Percentiles rank a stretch among this genome's conserved stretches.
These are phyloP conservation scores for Erythrophleum ivorense DNA, from an alignment of 331 rosid genomes.

Conservation along the genomic window DNA sequence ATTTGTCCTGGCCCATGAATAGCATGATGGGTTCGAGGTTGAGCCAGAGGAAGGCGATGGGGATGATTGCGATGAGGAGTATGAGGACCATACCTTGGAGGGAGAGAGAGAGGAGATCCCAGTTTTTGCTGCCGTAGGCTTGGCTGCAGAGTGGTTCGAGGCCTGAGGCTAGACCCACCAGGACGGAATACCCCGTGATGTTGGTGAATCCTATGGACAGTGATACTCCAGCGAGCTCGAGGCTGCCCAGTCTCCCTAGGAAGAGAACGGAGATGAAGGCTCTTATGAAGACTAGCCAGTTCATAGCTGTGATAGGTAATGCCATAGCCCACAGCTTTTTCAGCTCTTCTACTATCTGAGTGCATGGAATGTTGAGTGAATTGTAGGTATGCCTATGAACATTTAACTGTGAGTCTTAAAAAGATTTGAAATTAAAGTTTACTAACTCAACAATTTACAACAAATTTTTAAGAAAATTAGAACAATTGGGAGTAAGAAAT, in stretches of 20 bases:
- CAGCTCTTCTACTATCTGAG: slow-evolving; percentile 56
- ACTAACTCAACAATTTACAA: too few relatives aligned
- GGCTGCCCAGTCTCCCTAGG: slow-evolving; percentile 62
- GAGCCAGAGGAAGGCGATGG: slow-evolving; percentile 63
- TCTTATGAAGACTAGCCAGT: slow-evolving; percentile 56
- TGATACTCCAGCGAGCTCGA: slow-evolving; percentile 72
- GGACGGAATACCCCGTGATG: slow-evolving; percentile 70
- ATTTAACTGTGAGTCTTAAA: too few relatives aligned
- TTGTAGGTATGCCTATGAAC: too few relatives aligned
- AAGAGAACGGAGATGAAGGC: slow-evolving; percentile 60
- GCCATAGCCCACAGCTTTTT: slow-evolving; percentile 64
- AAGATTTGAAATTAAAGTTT: too few relatives aligned
- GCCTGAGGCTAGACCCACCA: slow-evolving; percentile 68
- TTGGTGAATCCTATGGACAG: slow-evolving; percentile 73
- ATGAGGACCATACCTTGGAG: slow-evolving; percentile 66
- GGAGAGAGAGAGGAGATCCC: slow-evolving; percentile 56
- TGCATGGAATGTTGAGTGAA: neutral
- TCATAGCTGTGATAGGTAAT: slow-evolving; percentile 60
- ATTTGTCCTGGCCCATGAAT: neutral
- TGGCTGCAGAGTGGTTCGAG: slow-evolving; percentile 73
- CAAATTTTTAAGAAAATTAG: too few relatives aligned
- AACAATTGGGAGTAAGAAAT: too few relatives aligned
- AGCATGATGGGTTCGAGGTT: slow-evolving; percentile 42
- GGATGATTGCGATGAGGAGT: slow-evolving; percentile 52
- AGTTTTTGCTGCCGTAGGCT: slow-evolving; percentile 63